phyloP scores from a whole-genome alignment of 805 yeast species.

The Citeromyces nyonsensis region DNA sequence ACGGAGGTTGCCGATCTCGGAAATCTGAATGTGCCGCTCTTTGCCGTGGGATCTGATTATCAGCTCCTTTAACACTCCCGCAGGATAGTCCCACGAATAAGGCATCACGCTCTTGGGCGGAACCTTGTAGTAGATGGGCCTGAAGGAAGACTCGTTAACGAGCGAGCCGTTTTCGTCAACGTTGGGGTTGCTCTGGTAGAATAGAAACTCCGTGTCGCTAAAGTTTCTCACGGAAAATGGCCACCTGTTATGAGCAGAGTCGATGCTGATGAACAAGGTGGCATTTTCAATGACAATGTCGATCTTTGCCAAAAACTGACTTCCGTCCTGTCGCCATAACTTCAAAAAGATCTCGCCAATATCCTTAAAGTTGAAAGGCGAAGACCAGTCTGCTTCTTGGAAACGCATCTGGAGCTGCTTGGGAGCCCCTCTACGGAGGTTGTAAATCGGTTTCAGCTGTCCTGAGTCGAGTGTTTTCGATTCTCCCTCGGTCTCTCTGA shows the following conservation, averaged over 20 bases:
- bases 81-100: slow-evolving; percentile 95
- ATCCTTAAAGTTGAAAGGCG: slow-evolving; percentile 76
- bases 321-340: slow-evolving; percentile 33
- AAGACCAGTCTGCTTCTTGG: slow-evolving; percentile 61
- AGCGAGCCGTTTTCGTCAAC: slow-evolving; percentile 50
- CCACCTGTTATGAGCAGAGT: slow-evolving; percentile 69
- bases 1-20: slow-evolving; percentile 82
- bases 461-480: no score
- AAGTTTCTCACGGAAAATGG: slow-evolving; percentile 87
- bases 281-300: slow-evolving; percentile 71
- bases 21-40: slow-evolving; percentile 68
- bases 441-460: slow-evolving; percentile 43
- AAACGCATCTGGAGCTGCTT: slow-evolving; percentile 52
- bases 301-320: slow-evolving; percentile 17
- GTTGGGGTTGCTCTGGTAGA: slow-evolving; percentile 76
- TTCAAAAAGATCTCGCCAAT: slow-evolving; percentile 73
- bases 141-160: slow-evolving; percentile 37
- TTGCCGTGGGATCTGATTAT: slow-evolving; percentile 56
- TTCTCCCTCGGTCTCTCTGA: slow-evolving; percentile 45
- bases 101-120: slow-evolving; percentile 95
- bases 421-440: slow-evolving; percentile 34
- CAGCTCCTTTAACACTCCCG: slow-evolving; percentile 72
- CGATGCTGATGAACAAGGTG: slow-evolving; percentile 61
- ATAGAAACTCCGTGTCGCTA: slow-evolving; percentile 71
- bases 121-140: slow-evolving; percentile 65